These are phyloP conservation scores for Silene latifolia DNA, from an alignment of 148 eudicot genomes.

Conservation along the genomic window DNA sequence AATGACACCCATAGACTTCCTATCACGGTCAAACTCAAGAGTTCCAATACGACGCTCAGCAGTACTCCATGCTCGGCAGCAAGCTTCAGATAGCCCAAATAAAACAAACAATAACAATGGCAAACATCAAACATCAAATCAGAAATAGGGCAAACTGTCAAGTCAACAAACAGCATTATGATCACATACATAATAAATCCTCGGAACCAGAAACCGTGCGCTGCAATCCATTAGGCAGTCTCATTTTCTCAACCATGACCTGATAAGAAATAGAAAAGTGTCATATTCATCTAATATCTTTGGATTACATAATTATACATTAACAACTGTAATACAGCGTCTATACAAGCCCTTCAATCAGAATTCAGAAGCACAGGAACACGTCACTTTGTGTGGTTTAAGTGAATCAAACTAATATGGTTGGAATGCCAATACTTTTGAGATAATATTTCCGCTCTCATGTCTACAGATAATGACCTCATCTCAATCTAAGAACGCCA, in stretches of 20 bases:
- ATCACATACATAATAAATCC: conserved; percentile 37
- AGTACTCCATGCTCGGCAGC: conserved; percentile 54
- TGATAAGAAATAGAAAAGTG: conserved; percentile 19
- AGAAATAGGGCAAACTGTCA: neutral
- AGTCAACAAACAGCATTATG: neutral
- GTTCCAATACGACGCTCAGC: conserved; percentile 54
- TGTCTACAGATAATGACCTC: neutral
- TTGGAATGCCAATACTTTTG: neutral
- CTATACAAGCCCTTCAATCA: neutral
- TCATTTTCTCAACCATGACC: conserved; percentile 85
- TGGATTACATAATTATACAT: neutral
- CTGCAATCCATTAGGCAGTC: conserved; percentile 49
- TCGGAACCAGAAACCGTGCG: conserved; percentile 31
- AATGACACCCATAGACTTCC: conserved; percentile 83
- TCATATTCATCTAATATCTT: conserved; percentile 3
- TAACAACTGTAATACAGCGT: neutral
- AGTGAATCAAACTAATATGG: neutral
- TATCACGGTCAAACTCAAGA: conserved; percentile 76
- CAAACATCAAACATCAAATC: conserved; percentile 9
- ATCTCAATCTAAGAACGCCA: neutral
- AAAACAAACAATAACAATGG: conserved; percentile 13
- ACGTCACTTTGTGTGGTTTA: neutral
- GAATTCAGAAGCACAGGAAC: neutral
- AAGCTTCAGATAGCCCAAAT: conserved; percentile 34
- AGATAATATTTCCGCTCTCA: neutral